Base-by-base conservation (phyloP, 2,329 filamentous ascomycete species). In the Colletotrichum somersetense region DNA sequence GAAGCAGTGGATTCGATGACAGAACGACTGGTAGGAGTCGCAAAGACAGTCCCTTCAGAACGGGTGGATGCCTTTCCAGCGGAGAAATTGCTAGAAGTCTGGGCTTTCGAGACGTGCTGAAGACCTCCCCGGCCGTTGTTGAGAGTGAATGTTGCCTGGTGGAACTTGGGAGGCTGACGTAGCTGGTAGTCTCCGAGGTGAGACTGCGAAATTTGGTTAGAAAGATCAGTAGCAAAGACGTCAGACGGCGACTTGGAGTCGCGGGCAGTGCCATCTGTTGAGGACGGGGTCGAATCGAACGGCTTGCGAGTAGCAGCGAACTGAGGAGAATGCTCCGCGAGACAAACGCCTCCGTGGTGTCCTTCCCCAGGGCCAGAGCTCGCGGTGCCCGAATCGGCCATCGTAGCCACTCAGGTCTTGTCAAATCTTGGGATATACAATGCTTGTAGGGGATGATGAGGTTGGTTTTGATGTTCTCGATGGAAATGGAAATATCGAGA, bases 241-340 rank as follows among this genome's bases (percentile, higher is more conserved):
- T 72, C 70, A 30, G 66, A 53, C 23, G 69, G 48, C 23, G 70
- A 72, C 33, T 40, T 58, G 10, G 66, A 63, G 26, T 65, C 59
- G 61, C 61, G 56, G n/a, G 69, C 23, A 50, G 66, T 70, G 44
- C 48, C 59, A 16, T 50, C 38, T 10, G 66, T 64, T 14, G 70
- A 72, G 20, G 59, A 64, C 7, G 70, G 66, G 11, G 66, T 70
- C 20, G 53, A 40, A 14, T 63, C 44, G 35, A 62, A 46, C 12
- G 48, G 46, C 20, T 53, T n/a, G 3, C 38, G 20, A 18, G 65
- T 46, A 11, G 66, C 46, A 53, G 38, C 16, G 20, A 42, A 58
- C 38, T 53, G 53, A 12, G 69, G 69, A 2, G 70, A 69, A 16
- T 72, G 70, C 26, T 72, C 70, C 16, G 70, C 57, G 62, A 72